Evolutionary conservation across 768 basidiomycete species (phyloP), one percentile per base, ranked within the genome.

Genomic region (Collybiopsis confluens): DNA sequence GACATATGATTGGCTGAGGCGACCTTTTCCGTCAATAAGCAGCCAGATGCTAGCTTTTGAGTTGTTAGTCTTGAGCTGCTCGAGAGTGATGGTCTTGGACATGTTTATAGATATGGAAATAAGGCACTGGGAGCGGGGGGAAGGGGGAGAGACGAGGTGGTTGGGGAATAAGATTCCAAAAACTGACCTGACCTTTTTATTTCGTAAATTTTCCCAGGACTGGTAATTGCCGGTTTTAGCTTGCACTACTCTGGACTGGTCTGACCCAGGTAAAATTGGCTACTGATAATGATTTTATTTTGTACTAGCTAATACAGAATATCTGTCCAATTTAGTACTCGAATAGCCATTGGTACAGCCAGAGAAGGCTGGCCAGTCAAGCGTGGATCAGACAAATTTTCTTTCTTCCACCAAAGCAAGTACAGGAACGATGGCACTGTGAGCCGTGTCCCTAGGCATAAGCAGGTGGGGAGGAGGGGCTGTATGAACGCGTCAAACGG

Each of bases 21-120:
- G 59, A 92, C 93, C 92, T 67, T 96, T 95, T 66, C 81, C 84
- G 70, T 90, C 82, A 58, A 98, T 70, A 61, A 95, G 82, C 67
- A 96, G 69, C 71, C 84, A 96, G 61, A 97, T 73, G 59, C 72
- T 82, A 55, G 91, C 83, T 72, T 88, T 89, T 50, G 77, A 75
- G 60, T 72, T 80, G 79, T 96, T 81, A 50, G 77, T 76, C 61
- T 90, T 85, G 67, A 97, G 86, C 68, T 92, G 83, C 38, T 89
- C 86, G 67, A 76, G 70, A 59, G 84, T 82, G 66, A 91, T 62
- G 53, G 79, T 69, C 70, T 82, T 90, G 61, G 73, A 58, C 69
- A 63, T 61, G 72, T 57, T 68, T 81, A 61, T 68, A 79, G 65
- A 46, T 7, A 18, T 4, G 16, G 16, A 46, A 30, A 10, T n/a